Percentiles rank a stretch among this genome's conserved stretches.
Conservation (phyloP, 1,284 basidiomycete species). For the Boletellus deceptivus region DNA sequence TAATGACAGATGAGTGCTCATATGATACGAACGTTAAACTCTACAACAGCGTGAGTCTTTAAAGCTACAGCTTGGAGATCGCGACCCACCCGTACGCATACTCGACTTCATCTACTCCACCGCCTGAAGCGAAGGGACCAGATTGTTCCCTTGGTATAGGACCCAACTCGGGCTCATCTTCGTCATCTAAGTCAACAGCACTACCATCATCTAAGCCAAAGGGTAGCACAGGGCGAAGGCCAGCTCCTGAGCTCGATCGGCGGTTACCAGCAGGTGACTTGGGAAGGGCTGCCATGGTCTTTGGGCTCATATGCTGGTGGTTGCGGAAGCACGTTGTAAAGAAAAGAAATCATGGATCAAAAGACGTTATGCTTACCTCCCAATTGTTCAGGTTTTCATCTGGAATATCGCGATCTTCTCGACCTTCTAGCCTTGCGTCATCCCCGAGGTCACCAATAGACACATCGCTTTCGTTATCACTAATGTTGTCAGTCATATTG, state of each 20-base stretch:
- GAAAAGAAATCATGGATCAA: neutral
- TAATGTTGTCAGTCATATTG: conserved; percentile 77
- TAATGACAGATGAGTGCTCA: neutral
- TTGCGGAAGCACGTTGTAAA: neutral
- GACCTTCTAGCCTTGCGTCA: conserved; percentile 65
- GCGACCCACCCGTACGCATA: conserved; percentile 75
- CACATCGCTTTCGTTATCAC: conserved; percentile 86
- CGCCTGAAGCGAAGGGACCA: conserved; percentile 71
- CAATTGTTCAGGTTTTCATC: conserved; percentile 88
- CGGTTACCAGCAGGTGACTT: conserved; percentile 81
- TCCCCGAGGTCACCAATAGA: conserved; percentile 82
- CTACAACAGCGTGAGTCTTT: conserved; percentile 22
- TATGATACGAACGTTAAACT: conserved; percentile 19
- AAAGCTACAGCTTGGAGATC: neutral
- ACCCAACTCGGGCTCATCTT: conserved; percentile 64
- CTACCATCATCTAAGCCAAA: conserved; percentile 75
- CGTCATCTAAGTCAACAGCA: conserved; percentile 59
- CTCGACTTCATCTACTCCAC: conserved; percentile 83
- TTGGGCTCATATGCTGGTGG: conserved; percentile 86
- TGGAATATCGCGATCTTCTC: conserved; percentile 59
- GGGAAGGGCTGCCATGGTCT: conserved; percentile 86
- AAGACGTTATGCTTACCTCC: conserved; percentile 63
- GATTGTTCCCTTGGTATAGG: conserved; percentile 74
- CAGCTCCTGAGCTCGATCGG: conserved; percentile 74
- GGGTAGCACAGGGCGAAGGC: conserved; percentile 79